phyloP scores from a whole-genome alignment of 2,329 filamentous ascomycete species.

The Exophiala lecanii-corni region DNA sequence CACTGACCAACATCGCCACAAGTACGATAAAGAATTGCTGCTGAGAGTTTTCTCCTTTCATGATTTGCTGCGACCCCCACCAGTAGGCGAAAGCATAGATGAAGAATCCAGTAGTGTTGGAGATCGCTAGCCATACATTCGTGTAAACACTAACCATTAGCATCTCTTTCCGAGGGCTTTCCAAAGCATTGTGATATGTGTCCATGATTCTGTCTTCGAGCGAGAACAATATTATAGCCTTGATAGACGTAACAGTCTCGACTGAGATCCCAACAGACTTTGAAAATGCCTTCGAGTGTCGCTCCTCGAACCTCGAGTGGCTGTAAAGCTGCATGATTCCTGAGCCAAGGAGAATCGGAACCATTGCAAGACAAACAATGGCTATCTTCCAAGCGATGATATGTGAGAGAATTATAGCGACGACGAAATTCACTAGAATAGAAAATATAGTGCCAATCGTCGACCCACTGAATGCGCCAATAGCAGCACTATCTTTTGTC shows the following conservation, averaged over 20 bases:
- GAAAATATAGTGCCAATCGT: constrained; percentile 21
- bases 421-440: constrained; percentile 58
- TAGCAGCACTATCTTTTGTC: constrained; percentile 62
- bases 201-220: constrained; percentile 47
- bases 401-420: constrained; percentile 63
- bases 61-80: constrained; percentile 71
- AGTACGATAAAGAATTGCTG: constrained; percentile 62
- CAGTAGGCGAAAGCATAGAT: constrained; percentile 54
- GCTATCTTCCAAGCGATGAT: constrained; percentile 73
- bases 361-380: constrained; percentile 62
- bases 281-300: constrained; percentile 48
- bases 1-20: constrained; percentile 36
- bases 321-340: constrained; percentile 63
- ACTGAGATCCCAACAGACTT: constrained; percentile 49
- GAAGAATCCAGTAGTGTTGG: constrained; percentile 35
- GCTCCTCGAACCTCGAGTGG: constrained; percentile 55
- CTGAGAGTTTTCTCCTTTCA: constrained; percentile 58
- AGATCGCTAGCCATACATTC: constrained; percentile 43
- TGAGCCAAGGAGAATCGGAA: constrained; percentile 64
- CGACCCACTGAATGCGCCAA: constrained; percentile 55
- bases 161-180: constrained; percentile 46
- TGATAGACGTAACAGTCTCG: constrained; percentile 50
- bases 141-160: constrained; percentile 45
- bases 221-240: constrained; percentile 48
- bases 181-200: constrained; percentile 43